phyloP scores from a whole-genome alignment of 2,329 filamentous ascomycete species.

The Talaromyces sp. region DNA sequence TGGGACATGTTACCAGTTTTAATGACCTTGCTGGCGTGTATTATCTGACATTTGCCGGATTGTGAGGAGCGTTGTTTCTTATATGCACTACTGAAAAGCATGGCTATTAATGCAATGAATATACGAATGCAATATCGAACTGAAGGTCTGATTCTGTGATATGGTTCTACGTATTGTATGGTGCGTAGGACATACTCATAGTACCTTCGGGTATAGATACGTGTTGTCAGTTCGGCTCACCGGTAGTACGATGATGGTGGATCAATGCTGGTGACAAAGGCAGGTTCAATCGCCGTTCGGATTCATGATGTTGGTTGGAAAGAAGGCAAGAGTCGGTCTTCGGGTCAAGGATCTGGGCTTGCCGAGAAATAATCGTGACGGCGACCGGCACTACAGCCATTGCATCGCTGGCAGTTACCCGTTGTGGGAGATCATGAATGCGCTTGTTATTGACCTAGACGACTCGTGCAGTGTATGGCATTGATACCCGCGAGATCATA shows the following conservation, averaged over 20 bases:
- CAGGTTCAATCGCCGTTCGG: background rate
- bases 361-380: background rate
- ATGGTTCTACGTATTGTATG: background rate
- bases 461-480: background rate
- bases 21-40: constrained; percentile 3
- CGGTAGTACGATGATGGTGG: background rate
- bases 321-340: background rate
- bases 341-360: background rate
- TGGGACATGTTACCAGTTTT: background rate
- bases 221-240: background rate
- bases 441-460: background rate
- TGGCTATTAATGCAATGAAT: background rate
- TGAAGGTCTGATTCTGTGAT: background rate
- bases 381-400: background rate
- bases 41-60: background rate
- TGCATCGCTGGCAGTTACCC: background rate
- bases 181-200: background rate
- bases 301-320: background rate
- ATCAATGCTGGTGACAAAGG: background rate
- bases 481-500: background rate
- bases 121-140: background rate
- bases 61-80: background rate
- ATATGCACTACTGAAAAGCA: background rate
- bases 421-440: background rate
- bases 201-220: background rate